Evolutionary conservation across 1,139 yeast genomes (phyloP), one percentile per base, ranked within the genome.

Genomic region (Blastobotrys serpentis): DNA sequence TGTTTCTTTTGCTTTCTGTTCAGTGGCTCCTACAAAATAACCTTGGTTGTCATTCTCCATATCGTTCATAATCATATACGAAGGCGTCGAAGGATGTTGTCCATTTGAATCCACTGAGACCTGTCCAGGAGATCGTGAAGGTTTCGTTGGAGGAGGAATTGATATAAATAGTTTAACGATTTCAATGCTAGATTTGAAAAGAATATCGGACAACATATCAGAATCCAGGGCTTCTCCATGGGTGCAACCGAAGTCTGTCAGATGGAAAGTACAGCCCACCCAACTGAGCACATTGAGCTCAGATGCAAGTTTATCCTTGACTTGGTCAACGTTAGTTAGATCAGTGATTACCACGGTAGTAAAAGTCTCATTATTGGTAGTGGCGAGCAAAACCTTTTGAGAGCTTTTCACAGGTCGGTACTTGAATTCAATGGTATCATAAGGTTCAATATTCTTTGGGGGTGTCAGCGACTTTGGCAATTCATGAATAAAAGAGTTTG

Each of bases 221-320:
- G 78, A 81, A 43, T 73, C 74, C 16, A 89, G 65, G 0, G 82
- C 74, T 2, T 73, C 78, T 3, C 96, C 96, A 41, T 79, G 78
- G 2, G 72, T 72, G 43, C 82, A 74, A 13, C 81, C 79, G 62
- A 82, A 81, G 42, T 88, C 95, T 0, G 95, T 86, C 54, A 88
- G 66, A 58, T 84, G 89, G 42, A 83, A 71, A 0, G 81, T 67
- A 26, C 79, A 66, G 0, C 77, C 78, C 4, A 68, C 23, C 38
- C 60, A 65, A 10, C 72, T 69, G 4, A 70, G 65, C 16, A 81
- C 59, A 5, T 69, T 75, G 18, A 82, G 61, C 2, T 69, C 68
- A 1, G 67, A 63, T 1, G 73, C 66, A 11, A 83, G 53, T 4
- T 62, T 55, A 1, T 63, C 67, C 51, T 73, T 75, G 32, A 80